These are phyloP conservation scores for Quercus mongolica DNA, from an alignment of 306 rosid species.

Conservation along the genomic window DNA sequence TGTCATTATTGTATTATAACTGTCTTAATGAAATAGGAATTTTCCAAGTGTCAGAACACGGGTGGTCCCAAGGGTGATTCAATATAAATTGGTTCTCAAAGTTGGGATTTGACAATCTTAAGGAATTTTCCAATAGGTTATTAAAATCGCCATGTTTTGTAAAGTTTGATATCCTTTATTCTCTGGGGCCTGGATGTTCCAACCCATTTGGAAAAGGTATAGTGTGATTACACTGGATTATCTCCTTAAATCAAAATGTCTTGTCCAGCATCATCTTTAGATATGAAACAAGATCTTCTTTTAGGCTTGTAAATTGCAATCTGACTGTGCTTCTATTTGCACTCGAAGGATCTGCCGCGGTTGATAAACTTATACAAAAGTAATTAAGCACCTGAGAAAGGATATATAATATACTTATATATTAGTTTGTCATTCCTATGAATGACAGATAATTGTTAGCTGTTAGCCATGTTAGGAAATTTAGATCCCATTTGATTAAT, in stretches of 20 bases:
- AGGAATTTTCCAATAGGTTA: slow-evolving; percentile 24
- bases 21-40: slow-evolving; percentile 5
- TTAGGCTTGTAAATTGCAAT: too few species aligned
- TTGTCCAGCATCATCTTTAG: slow-evolving; percentile 28
- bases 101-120: slow-evolving; percentile 22
- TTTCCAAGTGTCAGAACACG: slow-evolving; percentile 20
- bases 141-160: slow-evolving; percentile 16
- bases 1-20: slow-evolving; percentile 12
- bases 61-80: slow-evolving; percentile 13
- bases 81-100: slow-evolving; percentile 8
- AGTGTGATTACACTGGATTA: slow-evolving; percentile 28
- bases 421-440: too few species aligned
- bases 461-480: too few species aligned
- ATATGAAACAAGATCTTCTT: slow-evolving; percentile 25
- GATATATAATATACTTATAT: too few species aligned
- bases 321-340: background rate
- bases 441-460: too few species aligned
- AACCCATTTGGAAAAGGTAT: slow-evolving; percentile 48
- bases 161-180: slow-evolving; percentile 53
- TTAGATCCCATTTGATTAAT: too few species aligned
- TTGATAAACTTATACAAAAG: too few species aligned
- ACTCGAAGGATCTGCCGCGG: too few species aligned
- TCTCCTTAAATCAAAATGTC: slow-evolving; percentile 26
- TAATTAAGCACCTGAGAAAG: too few species aligned
- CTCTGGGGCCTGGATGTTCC: slow-evolving; percentile 78